Conservation (phyloP, 495 filamentous ascomycete genomes). For the Annulohypoxylon maeteangense region DNA sequence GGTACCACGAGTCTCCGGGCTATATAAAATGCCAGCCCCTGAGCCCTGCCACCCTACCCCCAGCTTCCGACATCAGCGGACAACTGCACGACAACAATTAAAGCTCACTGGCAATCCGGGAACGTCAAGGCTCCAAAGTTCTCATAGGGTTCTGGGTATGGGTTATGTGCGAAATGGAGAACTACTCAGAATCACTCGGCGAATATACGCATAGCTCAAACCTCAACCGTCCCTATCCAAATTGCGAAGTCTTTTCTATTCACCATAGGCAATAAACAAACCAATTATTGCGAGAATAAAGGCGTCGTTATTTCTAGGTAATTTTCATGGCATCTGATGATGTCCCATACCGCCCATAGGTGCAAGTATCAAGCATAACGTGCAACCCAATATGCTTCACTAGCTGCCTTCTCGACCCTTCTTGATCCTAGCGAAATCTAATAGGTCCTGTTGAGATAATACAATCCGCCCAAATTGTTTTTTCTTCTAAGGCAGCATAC, state of each 20-base stretch:
- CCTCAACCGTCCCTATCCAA: not conserved
- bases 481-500: conserved; percentile 41
- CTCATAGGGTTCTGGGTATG: not conserved
- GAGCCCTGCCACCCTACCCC: too few species aligned
- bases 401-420: not conserved
- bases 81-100: too few species aligned
- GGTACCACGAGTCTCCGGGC: not conserved
- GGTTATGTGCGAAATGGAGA: not conserved
- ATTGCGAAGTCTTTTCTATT: not conserved
- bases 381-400: not conserved
- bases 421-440: not conserved
- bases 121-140: not conserved
- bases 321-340: too few species aligned
- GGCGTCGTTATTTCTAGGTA: too few species aligned
- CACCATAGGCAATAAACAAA: not conserved
- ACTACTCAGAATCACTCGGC: not conserved
- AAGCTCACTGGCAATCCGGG: too few species aligned
- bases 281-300: not conserved
- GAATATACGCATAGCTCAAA: not conserved
- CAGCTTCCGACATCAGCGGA: too few species aligned
- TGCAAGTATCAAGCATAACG: not conserved
- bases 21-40: too few species aligned
- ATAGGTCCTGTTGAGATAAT: conserved; percentile 25
- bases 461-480: conserved; percentile 40
- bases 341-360: not conserved